Base-by-base conservation (phyloP, 257 asterid genomes). In the Thymus mandschuricus region DNA sequence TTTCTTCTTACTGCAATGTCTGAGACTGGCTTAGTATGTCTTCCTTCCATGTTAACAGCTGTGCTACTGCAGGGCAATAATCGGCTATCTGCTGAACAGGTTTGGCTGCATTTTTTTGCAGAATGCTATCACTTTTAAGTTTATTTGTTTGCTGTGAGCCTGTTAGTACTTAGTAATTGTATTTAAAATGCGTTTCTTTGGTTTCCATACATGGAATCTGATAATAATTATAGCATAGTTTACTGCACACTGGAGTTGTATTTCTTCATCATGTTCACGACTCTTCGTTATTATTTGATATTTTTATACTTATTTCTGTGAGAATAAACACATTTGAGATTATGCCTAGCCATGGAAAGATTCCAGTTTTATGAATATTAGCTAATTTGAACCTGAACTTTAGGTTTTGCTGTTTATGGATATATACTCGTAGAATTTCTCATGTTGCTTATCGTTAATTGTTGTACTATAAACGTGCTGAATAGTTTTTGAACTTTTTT, bases 11-110 rank as follows among this genome's bases (percentile, higher is more conserved):
- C 97, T 10, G 91, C 93, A 41, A 78, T 94, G 81, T 82, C 89
- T n/a, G 97, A 88, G 80, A 91, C 99, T 82, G 99, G 99, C 79
- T 81, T 94, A 79, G 98, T 92, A 43, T 94, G 97, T 81, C 98
- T 94, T 71, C 99, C 99, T 79, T 94, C 99, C 68, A 92, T 89
- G 97, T 80, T 94, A 80, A 89, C 99, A 30, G 98, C 99, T 49
- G 98, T 89, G 73, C 81, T 91, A 66, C 80, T 94, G 85, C 98
- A 94, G 86, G 99, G 95, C 41, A 91, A 94, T 81, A 94, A 87
- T 83, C 88, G 95, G 80, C 75, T 83, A 55, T 83, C 91, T 63
- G 83, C 97, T 75, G 99, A 94, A 73, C 98, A 86, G 94, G 97
- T 72, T 62, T 66, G 27, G 56, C 31, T 3, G 28, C 60, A 27